Evolutionary conservation across 163 green algal genomes (phyloP).

Genomic region (Scenedesmus sp.): DNA sequence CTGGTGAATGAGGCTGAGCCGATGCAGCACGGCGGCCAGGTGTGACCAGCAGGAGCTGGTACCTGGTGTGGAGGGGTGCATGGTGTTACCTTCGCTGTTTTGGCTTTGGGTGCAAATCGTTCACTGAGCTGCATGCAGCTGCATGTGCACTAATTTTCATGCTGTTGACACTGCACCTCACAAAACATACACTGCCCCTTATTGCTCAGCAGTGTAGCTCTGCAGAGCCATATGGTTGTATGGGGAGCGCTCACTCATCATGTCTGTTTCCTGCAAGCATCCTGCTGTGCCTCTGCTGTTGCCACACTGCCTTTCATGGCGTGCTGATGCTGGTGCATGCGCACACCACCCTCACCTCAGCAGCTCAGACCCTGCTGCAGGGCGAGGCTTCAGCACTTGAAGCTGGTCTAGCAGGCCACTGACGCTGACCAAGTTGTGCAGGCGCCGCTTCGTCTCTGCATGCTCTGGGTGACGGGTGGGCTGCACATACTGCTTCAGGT

Average conservation of each 20-base stretch:
- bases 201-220: no score
- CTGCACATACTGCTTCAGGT: slow-evolving; percentile 41
- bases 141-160: background rate
- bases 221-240: background rate
- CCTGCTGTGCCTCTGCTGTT: background rate
- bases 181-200: no score
- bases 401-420: slow-evolving; percentile 56
- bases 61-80: background rate
- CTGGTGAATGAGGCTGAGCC: no score
- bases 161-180: background rate
- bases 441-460: slow-evolving; percentile 52
- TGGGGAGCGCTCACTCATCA: background rate
- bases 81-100: no score
- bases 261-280: slow-evolving; percentile 5
- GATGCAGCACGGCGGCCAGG: background rate
- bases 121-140: background rate
- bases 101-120: no score
- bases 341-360: slow-evolving; percentile 12
- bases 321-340: background rate
- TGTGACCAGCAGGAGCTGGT: background rate
- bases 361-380: slow-evolving; percentile 45
- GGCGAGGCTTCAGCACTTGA: slow-evolving; percentile 24
- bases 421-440: slow-evolving; percentile 57
- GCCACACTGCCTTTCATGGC: background rate
- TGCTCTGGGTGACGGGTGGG: slow-evolving; percentile 53